Evolutionary conservation across 1,139 yeast species (phyloP).

Genomic region (Blastobotrys serpentis): DNA sequence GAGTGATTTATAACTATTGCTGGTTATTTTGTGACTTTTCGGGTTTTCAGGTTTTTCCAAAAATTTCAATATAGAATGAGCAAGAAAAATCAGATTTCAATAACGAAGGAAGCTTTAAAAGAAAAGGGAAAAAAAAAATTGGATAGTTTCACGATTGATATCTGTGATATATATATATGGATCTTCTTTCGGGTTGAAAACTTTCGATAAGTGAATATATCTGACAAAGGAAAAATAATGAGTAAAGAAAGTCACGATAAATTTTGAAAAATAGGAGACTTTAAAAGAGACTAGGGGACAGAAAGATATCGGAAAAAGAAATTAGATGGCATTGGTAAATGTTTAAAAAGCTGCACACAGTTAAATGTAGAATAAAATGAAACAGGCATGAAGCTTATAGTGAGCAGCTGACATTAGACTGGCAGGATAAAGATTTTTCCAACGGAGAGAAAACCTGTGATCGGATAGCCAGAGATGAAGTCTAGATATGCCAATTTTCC

Average conservation of each 20-base stretch:
- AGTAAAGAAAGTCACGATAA: neutral
- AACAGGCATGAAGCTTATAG: neutral
- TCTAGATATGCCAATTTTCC: too few relatives aligned
- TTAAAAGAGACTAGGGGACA: neutral
- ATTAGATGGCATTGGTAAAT: neutral
- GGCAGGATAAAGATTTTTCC: too few relatives aligned
- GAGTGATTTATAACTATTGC: constrained; percentile 1
- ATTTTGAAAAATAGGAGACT: neutral
- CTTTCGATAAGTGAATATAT: neutral
- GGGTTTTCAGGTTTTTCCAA: neutral
- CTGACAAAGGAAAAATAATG: neutral
- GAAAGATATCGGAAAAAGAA: neutral
- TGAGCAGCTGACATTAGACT: neutral
- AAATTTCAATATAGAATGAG: neutral
- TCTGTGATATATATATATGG: neutral
- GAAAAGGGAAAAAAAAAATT: neutral
- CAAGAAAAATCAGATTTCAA: neutral
- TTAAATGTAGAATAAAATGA: neutral
- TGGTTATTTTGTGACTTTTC: neutral
- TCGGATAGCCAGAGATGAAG: too few relatives aligned
- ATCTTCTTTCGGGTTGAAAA: neutral
- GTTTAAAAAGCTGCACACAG: neutral
- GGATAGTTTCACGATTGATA: neutral
- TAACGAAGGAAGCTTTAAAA: neutral
- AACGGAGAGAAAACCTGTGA: too few relatives aligned